Evolutionary conservation across 768 basidiomycete species (phyloP), one percentile per base, ranked within the genome.

Genomic region (Rhodotorula toruloides): DNA sequence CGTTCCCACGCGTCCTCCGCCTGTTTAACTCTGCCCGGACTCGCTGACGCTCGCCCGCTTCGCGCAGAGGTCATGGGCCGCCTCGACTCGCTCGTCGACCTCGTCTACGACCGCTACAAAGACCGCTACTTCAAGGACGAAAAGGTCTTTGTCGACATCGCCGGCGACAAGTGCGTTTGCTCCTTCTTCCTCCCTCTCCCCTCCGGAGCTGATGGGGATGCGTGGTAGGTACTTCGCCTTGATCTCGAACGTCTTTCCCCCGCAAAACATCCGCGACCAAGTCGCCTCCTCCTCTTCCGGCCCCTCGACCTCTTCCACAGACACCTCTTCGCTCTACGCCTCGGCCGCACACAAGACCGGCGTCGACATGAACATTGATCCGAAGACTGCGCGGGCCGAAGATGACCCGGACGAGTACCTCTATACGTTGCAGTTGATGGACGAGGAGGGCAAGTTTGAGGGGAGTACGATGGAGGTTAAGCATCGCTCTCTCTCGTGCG

Each of bases 101-200:
- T 88, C 55, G 89, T 97, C 44, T 96, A 86, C 74, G 93, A 97
- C 70, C 87, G 96, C 58, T 98, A 91, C 83, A 91, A 92, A 74
- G 89, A 98, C 79, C 84, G 96, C 37, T 99, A 91, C 78, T 98
- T 91, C 78, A 80, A 83, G 48, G 86, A 85, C 72, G 96, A 99
- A 79, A 87, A 91, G 79, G 85, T 94, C 59, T 84, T 90, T 65
- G 86, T 97, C 62, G 91, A 97, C 74, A 81, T 96, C 14, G 81
- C 85, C 65, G 89, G 90, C 32, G 87, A 89, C 79, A 92, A 91
- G 89, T 91, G 73, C 42, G 73, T 69, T 53, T 43, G 42, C 64
- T 72, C 84, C 76, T n/a, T n/a, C 42, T 43, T 40, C 9, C 34
- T 40, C 57, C 43, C 43, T 25, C 31, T 21, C 39, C 46, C 46